Evolutionary conservation across 2,329 filamentous ascomycete genomes (phyloP).

Genomic region (Cladosporium phlei): DNA sequence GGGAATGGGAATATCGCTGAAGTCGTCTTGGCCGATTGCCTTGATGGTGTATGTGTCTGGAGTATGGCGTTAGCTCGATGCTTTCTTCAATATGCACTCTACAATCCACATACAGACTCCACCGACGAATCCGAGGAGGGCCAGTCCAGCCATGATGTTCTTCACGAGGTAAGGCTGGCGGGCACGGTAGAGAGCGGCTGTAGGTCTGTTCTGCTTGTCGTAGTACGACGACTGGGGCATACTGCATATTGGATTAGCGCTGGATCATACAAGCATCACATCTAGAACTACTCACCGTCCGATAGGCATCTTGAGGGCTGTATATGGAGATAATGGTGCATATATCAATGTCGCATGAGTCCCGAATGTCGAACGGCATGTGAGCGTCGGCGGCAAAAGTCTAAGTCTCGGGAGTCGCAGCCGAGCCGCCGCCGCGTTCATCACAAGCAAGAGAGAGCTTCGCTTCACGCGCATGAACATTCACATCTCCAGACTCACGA

Average conservation of each 20-base stretch:
- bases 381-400: not conserved
- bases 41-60: constrained; percentile 68
- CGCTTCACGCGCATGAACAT: constrained; percentile 6
- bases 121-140: constrained; percentile 68
- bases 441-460: constrained; percentile 3
- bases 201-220: constrained; percentile 78
- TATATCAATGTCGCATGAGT: not conserved
- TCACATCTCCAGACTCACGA: constrained; percentile 1
- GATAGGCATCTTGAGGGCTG: constrained; percentile 19
- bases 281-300: constrained; percentile 17
- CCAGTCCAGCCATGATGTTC: constrained; percentile 77
- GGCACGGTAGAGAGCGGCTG: constrained; percentile 83
- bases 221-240: constrained; percentile 79
- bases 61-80: constrained; percentile 13
- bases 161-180: constrained; percentile 87
- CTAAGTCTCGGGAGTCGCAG: constrained; percentile 1
- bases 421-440: constrained; percentile 1
- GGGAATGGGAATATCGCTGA: constrained; percentile 90
- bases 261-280: no score
- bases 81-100: not conserved
- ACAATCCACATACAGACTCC: constrained; percentile 70
- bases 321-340: not conserved
- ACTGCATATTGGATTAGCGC: constrained; percentile 33
- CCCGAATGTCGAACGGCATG: not conserved
- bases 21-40: constrained; percentile 92